Base-by-base conservation (phyloP, 306 rosid species). In the Lotus japonicus region DNA sequence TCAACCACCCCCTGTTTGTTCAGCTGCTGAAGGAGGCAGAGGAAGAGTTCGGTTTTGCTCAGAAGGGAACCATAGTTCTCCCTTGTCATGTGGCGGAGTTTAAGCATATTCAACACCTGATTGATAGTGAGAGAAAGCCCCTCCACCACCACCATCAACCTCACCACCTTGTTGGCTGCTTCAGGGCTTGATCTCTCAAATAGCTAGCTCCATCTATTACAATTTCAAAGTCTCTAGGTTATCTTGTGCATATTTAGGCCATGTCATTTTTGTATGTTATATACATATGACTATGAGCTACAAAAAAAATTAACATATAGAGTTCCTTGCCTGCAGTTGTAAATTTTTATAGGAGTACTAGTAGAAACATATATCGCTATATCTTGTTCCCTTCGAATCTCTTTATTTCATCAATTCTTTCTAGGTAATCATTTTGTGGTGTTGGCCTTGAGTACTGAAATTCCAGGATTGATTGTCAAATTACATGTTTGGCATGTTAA, bases 41-140 rank as follows among this genome's bases (percentile, higher is more conserved):
- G 73, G 88, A 91, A 61, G 97, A 86, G 60, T 91, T 72, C 33
- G 97, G 97, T 0, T 91, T 91, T 71, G 82, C 81, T 68, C 94
- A 91, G 10, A 79, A 84, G 14, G 97, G 96, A 17, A 76, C 89
- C 45, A 84, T 91, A 68, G 79, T 57, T 38, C 88, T 88, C 31
- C 97, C 96, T 58, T 91, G 96, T 75, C 92, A 80, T 42, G 82
- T 86, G 51, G 79, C 84, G 63, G 81, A 84, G 58, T 91, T 91
- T 67, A 72, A 85, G 77, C 45, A 77, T 56, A 84, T 88, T 55
- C 89, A 82, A 31, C 84, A 82, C 53, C 44, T 83, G 59, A 91
- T 91, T 52, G 80, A 78, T n/a, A 38, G 74, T 39, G 89, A 73
- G 6, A 76, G 65, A 28, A 68, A n/a, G 9, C 77, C 83, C 5